Evolutionary conservation across 192 early-diverging fungal genomes (phyloP), one percentile per base, ranked within the genome.

Genomic region (Coemansia sp.): DNA sequence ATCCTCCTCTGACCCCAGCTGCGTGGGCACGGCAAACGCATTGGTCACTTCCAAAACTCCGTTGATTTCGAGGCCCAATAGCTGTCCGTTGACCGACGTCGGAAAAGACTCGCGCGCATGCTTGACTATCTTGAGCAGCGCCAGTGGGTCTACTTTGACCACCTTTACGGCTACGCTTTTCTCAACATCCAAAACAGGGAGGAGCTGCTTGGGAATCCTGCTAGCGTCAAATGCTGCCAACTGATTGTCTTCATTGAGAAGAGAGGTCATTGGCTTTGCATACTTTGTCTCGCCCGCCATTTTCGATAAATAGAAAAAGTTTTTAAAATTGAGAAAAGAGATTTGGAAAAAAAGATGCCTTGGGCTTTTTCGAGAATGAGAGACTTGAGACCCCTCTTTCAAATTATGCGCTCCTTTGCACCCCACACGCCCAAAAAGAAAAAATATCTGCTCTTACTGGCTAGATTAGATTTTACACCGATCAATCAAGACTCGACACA

Each of bases 61-160:
- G 63, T 89, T 86, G 50, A 95, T 87, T 79, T 99, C 96, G 66
- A 99, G 85, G 33, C 98, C 98, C 71, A 98, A 89, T 39, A 99
- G 87, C 81, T 96, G 92, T 41, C 98, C 98, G 71, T 94, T 95
- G 77, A 90, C 91, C 64, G 88, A 83, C 62, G 84, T 86, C 64
- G 91, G 94, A 80, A 88, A 87, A 68, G 80, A 88, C 86, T 95
- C 93, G 50, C 93, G 90, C 84, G 93, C 91, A 85, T 98, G 97
- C 88, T 99, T 99, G 76, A 94, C 89, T 83, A 99, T 98, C 87
- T 97, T 94, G 46, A 98, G 86, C n/a, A 96, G 88, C 43, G 95
- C 92, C 73, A 94, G 85, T 52, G 89, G 90, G 73, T 94, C 91
- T 64, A 94, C 84, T 75, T 91, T 90, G 57, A 94, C 92, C 50